phyloP scores from a whole-genome alignment of 169 alveolate species.

The Theileria sp. region DNA sequence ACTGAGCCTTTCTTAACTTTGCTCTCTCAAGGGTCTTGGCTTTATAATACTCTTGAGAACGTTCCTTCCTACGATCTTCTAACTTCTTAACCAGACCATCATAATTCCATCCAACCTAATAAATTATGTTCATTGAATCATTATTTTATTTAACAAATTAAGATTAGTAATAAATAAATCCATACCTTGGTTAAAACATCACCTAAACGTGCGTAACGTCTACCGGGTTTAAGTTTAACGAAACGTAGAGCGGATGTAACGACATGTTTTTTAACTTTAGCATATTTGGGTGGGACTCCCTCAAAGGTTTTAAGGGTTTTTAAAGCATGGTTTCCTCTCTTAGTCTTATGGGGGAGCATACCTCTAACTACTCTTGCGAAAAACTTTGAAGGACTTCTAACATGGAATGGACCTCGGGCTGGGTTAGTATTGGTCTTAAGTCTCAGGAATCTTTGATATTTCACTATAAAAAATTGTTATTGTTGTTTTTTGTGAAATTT shows the following conservation, averaged over 20 bases:
- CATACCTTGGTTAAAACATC: constrained; percentile 81
- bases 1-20: constrained; percentile 45
- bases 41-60: constrained; percentile 80
- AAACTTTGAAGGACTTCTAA: constrained; percentile 95
- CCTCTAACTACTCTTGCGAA: constrained; percentile 98
- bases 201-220: constrained; percentile 86
- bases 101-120: constrained; percentile 90
- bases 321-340: constrained; percentile 96
- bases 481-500: background rate
- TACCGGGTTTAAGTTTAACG: constrained; percentile 81
- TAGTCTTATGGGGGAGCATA: constrained; percentile 98
- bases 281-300: constrained; percentile 94
- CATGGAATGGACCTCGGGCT: constrained; percentile 93
- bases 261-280: constrained; percentile 88
- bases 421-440: constrained; percentile 96
- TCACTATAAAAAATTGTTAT: constrained; percentile 68
- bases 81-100: constrained; percentile 81
- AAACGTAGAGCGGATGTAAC: constrained; percentile 92
- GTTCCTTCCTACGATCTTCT: constrained; percentile 90
- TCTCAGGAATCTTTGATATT: constrained; percentile 92
- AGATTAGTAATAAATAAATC: background rate
- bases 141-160: background rate
- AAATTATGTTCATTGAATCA: background rate
- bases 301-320: constrained; percentile 90
- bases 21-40: constrained; percentile 71